Evolutionary conservation across 1,139 yeast species (phyloP).

Genomic region (Lodderomyces jiufengensis): DNA sequence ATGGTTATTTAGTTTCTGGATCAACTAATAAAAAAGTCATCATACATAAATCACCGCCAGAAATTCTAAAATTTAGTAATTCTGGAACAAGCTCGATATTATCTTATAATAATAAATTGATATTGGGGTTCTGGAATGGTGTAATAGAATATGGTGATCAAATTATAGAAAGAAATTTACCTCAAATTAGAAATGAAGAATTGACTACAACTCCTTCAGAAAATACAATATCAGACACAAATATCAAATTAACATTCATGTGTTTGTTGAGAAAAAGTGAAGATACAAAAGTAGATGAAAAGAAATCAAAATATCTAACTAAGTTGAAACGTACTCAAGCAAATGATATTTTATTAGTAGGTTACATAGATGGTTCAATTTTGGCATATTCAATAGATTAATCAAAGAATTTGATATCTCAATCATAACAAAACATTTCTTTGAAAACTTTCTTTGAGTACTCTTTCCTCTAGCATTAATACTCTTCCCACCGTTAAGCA

Average conservation of each 20-base stretch:
- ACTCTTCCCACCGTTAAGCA: no score
- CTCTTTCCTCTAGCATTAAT: no score
- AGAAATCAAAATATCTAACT: slow-evolving; percentile 8
- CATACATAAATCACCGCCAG: slow-evolving; percentile 18
- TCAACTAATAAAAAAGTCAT: slow-evolving; percentile 37
- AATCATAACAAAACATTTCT: no score
- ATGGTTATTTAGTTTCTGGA: slow-evolving; percentile 34
- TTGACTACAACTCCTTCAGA: slow-evolving; percentile 8
- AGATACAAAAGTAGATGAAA: not conserved
- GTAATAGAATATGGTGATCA: slow-evolving; percentile 18
- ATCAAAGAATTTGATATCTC: no score
- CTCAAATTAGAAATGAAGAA: slow-evolving; percentile 10
- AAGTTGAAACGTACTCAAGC: slow-evolving; percentile 14
- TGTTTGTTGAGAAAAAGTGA: slow-evolving; percentile 8
- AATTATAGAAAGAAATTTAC: slow-evolving; percentile 15
- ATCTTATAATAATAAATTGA: slow-evolving; percentile 8
- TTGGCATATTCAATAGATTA: slow-evolving; percentile 15
- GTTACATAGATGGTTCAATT: slow-evolving; percentile 41
- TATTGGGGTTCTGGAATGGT: slow-evolving; percentile 44
- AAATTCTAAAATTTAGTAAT: slow-evolving; percentile 15
- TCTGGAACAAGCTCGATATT: slow-evolving; percentile 22
- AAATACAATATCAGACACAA: slow-evolving; percentile 6
- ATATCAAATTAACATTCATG: slow-evolving; percentile 17
- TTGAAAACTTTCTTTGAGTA: no score
- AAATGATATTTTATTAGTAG: slow-evolving; percentile 23